Percentiles rank a stretch among this genome's conserved stretches.
phyloP scores from a whole-genome alignment of 306 rosid species.

The Prunus mira region DNA sequence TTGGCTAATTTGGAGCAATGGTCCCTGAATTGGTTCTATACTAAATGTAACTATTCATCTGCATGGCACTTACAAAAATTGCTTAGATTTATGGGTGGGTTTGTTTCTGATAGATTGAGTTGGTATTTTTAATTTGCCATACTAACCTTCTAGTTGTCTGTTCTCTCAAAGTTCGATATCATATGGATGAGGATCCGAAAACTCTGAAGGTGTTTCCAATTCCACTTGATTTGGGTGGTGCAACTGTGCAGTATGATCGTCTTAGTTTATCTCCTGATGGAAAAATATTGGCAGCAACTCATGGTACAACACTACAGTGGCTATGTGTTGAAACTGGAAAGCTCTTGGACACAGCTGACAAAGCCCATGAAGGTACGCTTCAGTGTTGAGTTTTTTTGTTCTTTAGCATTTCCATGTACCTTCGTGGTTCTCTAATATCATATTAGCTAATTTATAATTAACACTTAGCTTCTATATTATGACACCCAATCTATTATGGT shows the following conservation, averaged over 20 bases:
- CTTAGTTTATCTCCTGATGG: slow-evolving; percentile 87
- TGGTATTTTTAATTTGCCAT: not conserved
- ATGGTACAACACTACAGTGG: slow-evolving; percentile 93
- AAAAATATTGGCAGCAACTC: slow-evolving; percentile 70
- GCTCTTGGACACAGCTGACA: slow-evolving; percentile 93
- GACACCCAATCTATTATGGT: not conserved
- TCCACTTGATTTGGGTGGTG: slow-evolving; percentile 70
- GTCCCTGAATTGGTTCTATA: not conserved
- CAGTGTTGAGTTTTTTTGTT: not conserved
- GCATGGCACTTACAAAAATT: not conserved
- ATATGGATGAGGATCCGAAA: slow-evolving; percentile 95
- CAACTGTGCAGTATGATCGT: slow-evolving; percentile 68
- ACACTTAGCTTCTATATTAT: not conserved
- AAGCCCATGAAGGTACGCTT: slow-evolving; percentile 81
- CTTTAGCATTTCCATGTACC: not conserved
- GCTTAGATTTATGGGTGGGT: not conserved
- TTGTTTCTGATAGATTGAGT: not conserved
- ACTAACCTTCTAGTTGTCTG: slow-evolving; percentile 13
- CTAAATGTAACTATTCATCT: not conserved
- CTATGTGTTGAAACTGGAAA: slow-evolving; percentile 72
- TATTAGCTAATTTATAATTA: not conserved
- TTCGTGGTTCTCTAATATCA: not conserved
- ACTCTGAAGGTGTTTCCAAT: slow-evolving; percentile 82
- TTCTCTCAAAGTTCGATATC: slow-evolving; percentile 76
- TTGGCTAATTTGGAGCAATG: not conserved